phyloP scores from a whole-genome alignment of 176 grass and related monocot genomes.

The Canna indica region DNA sequence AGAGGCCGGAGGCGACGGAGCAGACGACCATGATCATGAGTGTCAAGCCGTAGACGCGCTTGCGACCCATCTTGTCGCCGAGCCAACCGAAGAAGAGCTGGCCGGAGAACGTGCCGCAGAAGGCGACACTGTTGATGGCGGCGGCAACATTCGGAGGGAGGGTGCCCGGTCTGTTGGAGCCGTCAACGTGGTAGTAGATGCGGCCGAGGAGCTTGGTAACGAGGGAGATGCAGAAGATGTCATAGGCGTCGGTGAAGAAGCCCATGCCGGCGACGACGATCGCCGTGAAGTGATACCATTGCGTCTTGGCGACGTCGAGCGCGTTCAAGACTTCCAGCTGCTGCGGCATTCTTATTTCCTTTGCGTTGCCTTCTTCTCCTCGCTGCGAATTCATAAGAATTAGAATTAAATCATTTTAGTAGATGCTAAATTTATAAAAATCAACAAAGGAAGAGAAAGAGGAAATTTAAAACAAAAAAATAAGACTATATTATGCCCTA shows the following conservation, averaged over 20 bases:
- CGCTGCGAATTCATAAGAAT: no score
- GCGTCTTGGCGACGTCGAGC: conserved; percentile 24
- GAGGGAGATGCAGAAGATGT: conserved; percentile 38
- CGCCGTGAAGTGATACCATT: conserved; percentile 33
- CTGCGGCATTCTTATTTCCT: background rate
- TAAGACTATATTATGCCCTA: no score
- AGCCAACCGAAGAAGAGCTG: conserved; percentile 33
- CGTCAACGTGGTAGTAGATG: conserved; percentile 25
- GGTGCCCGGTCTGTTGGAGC: conserved; percentile 13
- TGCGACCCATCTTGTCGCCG: conserved; percentile 28
- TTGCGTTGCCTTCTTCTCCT: no score
- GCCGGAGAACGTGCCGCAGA: conserved; percentile 19
- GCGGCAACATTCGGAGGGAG: conserved; percentile 24
- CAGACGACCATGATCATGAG: conserved; percentile 28
- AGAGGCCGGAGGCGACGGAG: conserved; percentile 23
- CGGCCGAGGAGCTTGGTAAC: conserved; percentile 32
- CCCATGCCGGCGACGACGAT: conserved; percentile 37
- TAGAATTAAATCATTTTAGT: no score
- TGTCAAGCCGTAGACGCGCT: conserved; percentile 34
- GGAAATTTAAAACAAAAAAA: no score
- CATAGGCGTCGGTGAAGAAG: conserved; percentile 40
- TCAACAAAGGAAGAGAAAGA: no score
- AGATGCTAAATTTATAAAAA: no score
- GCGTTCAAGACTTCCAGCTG: conserved; percentile 20
- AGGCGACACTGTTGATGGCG: conserved; percentile 24